Percentiles rank a stretch among this genome's conserved stretches.
phyloP scores from a whole-genome alignment of 306 rosid species.

The Prunus mongolica region DNA sequence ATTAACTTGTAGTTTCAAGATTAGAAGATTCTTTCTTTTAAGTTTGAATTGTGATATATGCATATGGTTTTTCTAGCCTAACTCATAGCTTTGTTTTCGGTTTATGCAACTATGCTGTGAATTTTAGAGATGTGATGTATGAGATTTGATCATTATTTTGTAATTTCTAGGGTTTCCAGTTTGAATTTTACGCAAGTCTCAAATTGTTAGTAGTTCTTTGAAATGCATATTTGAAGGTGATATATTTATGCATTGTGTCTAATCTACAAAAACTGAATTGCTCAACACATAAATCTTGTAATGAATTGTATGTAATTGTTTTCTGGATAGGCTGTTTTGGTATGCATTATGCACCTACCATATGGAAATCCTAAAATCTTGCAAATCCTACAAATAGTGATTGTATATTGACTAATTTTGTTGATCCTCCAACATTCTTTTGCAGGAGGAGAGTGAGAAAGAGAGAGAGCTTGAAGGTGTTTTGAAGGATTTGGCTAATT shows the following conservation, averaged over 20 bases:
- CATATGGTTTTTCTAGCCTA: background rate
- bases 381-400: background rate
- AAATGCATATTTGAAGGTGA: background rate
- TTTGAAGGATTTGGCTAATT: constrained; percentile 54
- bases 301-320: background rate
- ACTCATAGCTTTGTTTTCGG: background rate
- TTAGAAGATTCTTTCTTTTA: background rate
- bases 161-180: background rate
- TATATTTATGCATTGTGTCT: background rate
- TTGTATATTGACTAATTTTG: background rate
- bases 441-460: constrained; percentile 40
- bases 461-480: constrained; percentile 50
- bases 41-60: background rate
- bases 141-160: background rate
- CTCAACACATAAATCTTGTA: background rate
- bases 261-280: background rate
- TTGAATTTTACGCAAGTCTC: too few relatives aligned
- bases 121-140: background rate
- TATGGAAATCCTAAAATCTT: background rate
- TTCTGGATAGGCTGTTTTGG: background rate
- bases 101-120: background rate
- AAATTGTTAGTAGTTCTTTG: background rate
- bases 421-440: background rate
- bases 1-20: background rate
- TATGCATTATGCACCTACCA: background rate